Evolutionary conservation across 2,329 filamentous ascomycete species (phyloP), one percentile per base, ranked within the genome.

Genomic region (Pyrenochaeta sp.): DNA sequence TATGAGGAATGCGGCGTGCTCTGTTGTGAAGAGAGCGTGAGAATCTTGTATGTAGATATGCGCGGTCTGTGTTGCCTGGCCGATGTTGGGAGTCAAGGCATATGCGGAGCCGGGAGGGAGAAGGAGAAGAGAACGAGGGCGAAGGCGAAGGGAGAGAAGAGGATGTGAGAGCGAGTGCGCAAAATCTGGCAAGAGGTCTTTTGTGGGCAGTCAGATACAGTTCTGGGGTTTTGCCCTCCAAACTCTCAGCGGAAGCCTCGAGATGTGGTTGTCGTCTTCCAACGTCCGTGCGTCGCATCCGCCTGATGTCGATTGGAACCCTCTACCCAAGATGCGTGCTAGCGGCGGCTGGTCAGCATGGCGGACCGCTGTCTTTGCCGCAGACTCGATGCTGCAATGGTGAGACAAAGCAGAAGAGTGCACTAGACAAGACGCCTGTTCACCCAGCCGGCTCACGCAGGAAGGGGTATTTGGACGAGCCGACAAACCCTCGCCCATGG

Each of bases 11-110:
- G 41, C 29, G 27, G 43, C 23, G 27, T 39, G 18, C 50, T 48
- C 41, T 42, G 36, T 33, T 5, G 48, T 21, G 23, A 31, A 37
- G 32, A 45, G 27, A 42, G 46, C 23, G 31, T 49, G 14, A 27
- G 5, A 23, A 4, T 4, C 41, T 43, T 20, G 17, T 42, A 30
- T 14, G 33, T 21, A 39, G 49, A 27, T 36, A 37, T 31, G 39
- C 12, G 46, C 39, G 17, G 40, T 33, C 44, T 39, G 44, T 61
- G 61, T 29, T 64, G 61, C 61, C 60, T 64, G 50, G 50, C 23
- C 20, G 11, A 21, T 36, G 42, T 42, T 37, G 51, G 42, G 23
- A 21, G 30, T 42, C 35, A 42, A 12, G 18, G 43, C 45, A 40
- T 36, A 15, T 29, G 43, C 20, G 21, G 20, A 27, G 14, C 32